Conservation (phyloP, 768 basidiomycete genomes). For the Gyrodon lividus region DNA sequence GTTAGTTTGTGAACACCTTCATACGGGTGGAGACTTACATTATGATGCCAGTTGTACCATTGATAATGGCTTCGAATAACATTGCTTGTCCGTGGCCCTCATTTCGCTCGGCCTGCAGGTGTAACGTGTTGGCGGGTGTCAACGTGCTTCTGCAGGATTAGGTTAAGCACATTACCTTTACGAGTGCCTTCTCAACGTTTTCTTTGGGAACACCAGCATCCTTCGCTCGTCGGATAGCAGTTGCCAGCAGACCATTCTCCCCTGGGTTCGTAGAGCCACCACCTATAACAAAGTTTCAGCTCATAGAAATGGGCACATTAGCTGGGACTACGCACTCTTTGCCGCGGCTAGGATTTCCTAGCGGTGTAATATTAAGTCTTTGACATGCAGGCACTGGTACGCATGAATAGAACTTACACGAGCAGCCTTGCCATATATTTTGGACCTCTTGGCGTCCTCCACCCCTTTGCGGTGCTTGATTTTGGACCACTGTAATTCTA, state of each 20-base stretch:
- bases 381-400: not conserved
- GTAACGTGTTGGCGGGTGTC: not conserved
- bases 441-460: conserved; percentile 60
- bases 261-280: conserved; percentile 57
- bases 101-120: conserved; percentile 44
- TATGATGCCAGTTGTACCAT: conserved; percentile 58
- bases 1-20: conserved; percentile 19
- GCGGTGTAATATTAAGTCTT: conserved; percentile 1
- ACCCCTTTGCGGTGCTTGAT: conserved; percentile 69
- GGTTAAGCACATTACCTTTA: conserved; percentile 39
- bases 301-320: not conserved
- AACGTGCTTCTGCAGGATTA: not conserved
- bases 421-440: conserved; percentile 52
- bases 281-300: conserved; percentile 32
- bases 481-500: conserved; percentile 61
- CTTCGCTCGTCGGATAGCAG: conserved; percentile 54
- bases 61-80: conserved; percentile 61
- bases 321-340: conserved; percentile 42
- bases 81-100: conserved; percentile 49
- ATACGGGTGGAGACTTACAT: conserved; percentile 44
- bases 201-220: conserved; percentile 64
- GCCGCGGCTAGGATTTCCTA: conserved; percentile 66
- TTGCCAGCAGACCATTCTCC: conserved; percentile 52
- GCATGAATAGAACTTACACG: conserved; percentile 40
- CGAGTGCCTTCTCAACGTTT: conserved; percentile 63